Conservation (phyloP, 2,329 filamentous ascomycete genomes). For the Penicillium aurantiogriseum region DNA sequence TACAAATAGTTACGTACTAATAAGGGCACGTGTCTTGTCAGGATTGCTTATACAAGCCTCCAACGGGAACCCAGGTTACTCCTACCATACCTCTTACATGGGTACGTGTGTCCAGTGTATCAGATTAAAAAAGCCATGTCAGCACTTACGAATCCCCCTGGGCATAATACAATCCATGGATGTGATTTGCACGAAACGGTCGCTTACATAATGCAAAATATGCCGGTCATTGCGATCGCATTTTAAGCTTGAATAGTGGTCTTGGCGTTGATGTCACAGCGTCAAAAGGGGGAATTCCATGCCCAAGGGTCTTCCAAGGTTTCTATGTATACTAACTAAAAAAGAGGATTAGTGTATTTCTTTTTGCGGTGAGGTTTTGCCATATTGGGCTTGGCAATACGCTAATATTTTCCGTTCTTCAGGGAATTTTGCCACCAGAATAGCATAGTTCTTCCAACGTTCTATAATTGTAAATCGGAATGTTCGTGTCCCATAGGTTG, state of each 20-base stretch:
- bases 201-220: neutral
- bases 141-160: slow-evolving; percentile 1
- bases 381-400: neutral
- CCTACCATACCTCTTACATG: neutral
- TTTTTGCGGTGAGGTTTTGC: neutral
- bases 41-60: neutral
- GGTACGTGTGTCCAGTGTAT: neutral
- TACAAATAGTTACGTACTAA: neutral
- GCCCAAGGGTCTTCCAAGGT: neutral
- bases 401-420: neutral
- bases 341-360: neutral
- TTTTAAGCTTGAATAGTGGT: slow-evolving; percentile 16
- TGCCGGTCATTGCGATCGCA: neutral
- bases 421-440: neutral
- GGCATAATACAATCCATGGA: neutral
- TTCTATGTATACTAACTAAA: neutral
- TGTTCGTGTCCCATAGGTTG: neutral
- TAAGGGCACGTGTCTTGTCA: neutral
- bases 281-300: neutral
- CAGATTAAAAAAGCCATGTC: neutral
- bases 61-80: neutral
- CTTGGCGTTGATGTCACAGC: slow-evolving; percentile 18
- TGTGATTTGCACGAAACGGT: neutral
- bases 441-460: neutral
- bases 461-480: neutral